Evolutionary conservation across 2,329 filamentous ascomycete species (phyloP).

Genomic region (Grosmannia serpens): DNA sequence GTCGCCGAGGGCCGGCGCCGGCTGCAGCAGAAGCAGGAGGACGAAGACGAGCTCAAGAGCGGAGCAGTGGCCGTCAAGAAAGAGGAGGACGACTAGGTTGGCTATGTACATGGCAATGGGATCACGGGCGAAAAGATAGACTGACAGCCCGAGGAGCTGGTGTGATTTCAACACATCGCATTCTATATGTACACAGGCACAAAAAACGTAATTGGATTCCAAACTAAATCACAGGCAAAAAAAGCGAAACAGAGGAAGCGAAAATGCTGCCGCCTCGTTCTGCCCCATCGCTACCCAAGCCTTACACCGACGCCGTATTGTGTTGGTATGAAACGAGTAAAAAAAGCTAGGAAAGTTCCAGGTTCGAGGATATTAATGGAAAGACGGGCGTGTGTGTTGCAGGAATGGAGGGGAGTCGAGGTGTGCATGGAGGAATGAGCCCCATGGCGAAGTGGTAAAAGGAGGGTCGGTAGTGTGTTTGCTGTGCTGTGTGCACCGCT

Average conservation of each 20-base stretch:
- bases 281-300: conserved; percentile 3
- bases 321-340: neutral
- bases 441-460: neutral
- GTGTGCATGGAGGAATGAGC: neutral
- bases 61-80: neutral
- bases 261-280: neutral
- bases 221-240: neutral
- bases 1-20: conserved; percentile 44
- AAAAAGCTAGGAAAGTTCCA: neutral
- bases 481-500: neutral
- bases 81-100: neutral
- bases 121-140: neutral
- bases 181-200: neutral
- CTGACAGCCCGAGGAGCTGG: too few species aligned
- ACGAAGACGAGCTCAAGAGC: conserved; percentile 14
- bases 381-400: neutral
- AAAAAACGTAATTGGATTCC: neutral
- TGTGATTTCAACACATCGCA: neutral
- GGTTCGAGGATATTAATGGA: neutral
- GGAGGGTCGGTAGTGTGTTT: neutral
- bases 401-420: neutral
- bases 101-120: too few species aligned
- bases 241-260: neutral
- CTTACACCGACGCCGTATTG: conserved; percentile 1
- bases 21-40: conserved; percentile 23